Percentiles rank a stretch among this genome's conserved stretches.
phyloP scores from a whole-genome alignment of 768 basidiomycete species.

The Fistulinella prunicolor region DNA sequence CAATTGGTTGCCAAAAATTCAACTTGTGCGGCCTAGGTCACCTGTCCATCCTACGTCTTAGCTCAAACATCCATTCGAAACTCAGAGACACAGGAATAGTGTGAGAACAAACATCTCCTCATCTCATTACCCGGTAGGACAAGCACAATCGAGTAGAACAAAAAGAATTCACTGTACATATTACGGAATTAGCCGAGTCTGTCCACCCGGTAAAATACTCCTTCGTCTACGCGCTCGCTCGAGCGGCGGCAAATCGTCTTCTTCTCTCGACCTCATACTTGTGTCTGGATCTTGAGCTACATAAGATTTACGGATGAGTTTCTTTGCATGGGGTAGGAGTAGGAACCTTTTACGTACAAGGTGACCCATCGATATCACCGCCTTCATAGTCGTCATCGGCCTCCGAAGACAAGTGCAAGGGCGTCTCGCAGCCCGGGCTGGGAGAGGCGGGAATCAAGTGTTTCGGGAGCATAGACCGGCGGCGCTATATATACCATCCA shows the following conservation, averaged over 20 bases:
- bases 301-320: background rate
- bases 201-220: constrained; percentile 34
- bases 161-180: background rate
- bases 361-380: constrained; percentile 20
- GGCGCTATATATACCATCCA: constrained; percentile 45
- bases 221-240: constrained; percentile 62
- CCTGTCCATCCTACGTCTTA: too few species aligned
- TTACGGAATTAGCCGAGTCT: constrained; percentile 18
- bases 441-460: constrained; percentile 40
- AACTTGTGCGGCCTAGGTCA: too few species aligned
- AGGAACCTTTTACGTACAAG: constrained; percentile 15
- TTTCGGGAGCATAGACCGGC: constrained; percentile 71
- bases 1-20: too few species aligned
- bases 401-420: constrained; percentile 23
- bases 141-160: too few species aligned
- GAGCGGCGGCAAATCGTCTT: constrained; percentile 62
- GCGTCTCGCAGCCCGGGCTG: constrained; percentile 6
- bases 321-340: background rate
- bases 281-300: constrained; percentile 25
- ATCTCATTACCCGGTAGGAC: too few species aligned
- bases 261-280: constrained; percentile 36
- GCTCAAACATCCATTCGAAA: too few species aligned
- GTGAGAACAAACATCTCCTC: too few species aligned
- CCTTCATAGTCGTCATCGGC: constrained; percentile 32
- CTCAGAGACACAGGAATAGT: too few species aligned